Evolutionary conservation across 495 filamentous ascomycete genomes (phyloP), one percentile per base, ranked within the genome.

Genomic region (Penicillium diatomitis): DNA sequence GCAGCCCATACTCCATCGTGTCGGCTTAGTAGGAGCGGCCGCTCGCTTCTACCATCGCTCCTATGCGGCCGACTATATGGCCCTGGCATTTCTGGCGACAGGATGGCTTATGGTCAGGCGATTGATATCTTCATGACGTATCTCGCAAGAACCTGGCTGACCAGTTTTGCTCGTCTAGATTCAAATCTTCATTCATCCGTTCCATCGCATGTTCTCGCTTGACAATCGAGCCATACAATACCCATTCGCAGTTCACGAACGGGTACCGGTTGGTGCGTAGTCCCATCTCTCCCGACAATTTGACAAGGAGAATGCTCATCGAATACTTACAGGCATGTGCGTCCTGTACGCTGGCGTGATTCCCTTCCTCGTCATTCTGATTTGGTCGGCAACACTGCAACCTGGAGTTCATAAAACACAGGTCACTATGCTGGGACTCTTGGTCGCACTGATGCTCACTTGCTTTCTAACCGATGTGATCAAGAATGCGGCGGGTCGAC

Each of bases 401-500:
- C 79, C 85, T 6, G 67, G 76, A 12, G 59, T 75, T 11, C 89
- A 96, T 68, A 92, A 95, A 61, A 75, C 84, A 32, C 94, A 97
- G 60, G 88, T 90, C 52, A 85, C 88, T 0, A 60, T 92, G 31
- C 79, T 99, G 4, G 87, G 88, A 4, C 77, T 97, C 33, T 65
- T 82, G 11, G 86, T 89, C 48, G 78, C 85, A 43, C 61, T 96
- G 12, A 76, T 88, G 64, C 74, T 96, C 12, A 84, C 88, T 2
- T 75, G 79, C 2, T 83, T 96, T 63, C 71, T 97, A 7, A 96
- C 94, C 45, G 94, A 97, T 56, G 69, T 91, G 0, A 74, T 97
- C 50, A 99, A 99, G 60, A 96, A 97, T 62, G 77, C 82, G 0
- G 87, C 95, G 37, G 92, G 92, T 11, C 76, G 94, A 11, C 90